Base-by-base conservation (phyloP, 176 grass and related monocot genomes). In the Coix lacrymajobi region DNA sequence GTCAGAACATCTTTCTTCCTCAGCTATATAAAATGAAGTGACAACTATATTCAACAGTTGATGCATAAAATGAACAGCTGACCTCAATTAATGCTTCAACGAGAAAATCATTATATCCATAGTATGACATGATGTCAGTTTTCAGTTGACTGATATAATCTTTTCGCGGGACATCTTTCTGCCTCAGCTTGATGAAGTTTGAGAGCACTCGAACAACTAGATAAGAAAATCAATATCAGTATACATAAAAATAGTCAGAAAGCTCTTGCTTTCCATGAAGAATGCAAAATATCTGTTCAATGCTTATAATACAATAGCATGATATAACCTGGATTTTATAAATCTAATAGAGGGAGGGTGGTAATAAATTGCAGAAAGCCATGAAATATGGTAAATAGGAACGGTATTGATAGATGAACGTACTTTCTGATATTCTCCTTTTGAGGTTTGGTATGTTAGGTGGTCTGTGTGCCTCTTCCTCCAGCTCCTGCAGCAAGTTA, bases 101-200 rank as follows among this genome's bases (percentile, higher is more conserved):
- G 4, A 99, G 91, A 82, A 99, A 99, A 67, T 96, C 96, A 36
- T 96, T 99, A 70, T 99, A 99, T 16, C 91, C 96, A 85, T 96
- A 99, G 70, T 99, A 99, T 41, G 89, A 57, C 77, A 99, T 99
- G 45, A 93, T 72, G n/a, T 99, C 96, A 26, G 80, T 74, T 81
- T 99, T 92, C 62, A 99, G 91, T 69, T 99, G 96, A 72, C 81
- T 76, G 38, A 99, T 39, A 80, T 99, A 99, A 74, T 90, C 91
- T 64, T 99, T 99, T 57, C 96, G 88, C 4, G 93, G 52, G 25
- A 93, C 87, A 82, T 88, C 91, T 84, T 90, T 45, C 81, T 99
- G 87, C 80, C 89, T 99, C 69, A 93, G 87, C 41, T 79, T 88
- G 60, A 80, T 96, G 73, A 96, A 95, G 87, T 96, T 99, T 69